Evolutionary conservation across 306 rosid genomes (phyloP), one percentile per base, ranked within the genome.

Genomic region (Dalbergia oliveri): DNA sequence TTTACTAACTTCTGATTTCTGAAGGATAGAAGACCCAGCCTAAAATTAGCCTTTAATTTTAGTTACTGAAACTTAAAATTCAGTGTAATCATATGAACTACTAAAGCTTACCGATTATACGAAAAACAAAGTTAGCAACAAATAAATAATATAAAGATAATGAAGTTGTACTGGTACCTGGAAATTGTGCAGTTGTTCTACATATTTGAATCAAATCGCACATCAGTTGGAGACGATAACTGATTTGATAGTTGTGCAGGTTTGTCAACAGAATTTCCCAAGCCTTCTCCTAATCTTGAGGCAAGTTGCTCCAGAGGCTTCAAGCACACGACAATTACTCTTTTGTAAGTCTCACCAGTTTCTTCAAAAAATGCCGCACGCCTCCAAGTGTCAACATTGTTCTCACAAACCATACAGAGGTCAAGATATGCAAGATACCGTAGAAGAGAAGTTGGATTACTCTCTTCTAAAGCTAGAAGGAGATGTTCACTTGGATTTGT

Each of bases 291-390:
- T 34, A 95, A 50, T 71, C 63, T 88, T 7, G 88, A 77, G 14
- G 97, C 89, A 84, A 95, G 93, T 73, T 89, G 87, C 85, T 91
- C 98, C 83, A 95, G 84, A 26, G 98, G 98, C 83, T 71, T 83
- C 89, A 95, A 86, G 88, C 94, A 92, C 65, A 95, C 94, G 73
- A 89, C 82, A 73, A 90, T 73, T 75, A 95, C 92, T 81, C 98
- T 86, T 87, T 89, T 93, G 86, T 93, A 95, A 49, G 97, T 93
- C 81, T 95, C 98, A 5, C 99, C 94, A 1, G 91, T 86, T 93
- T 95, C 98, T 87, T 95, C 99, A 11, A 89, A 95, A 89, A 95
- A 93, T 34, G 98, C 99, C 41, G 99, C 99, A 68, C 99, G 86
- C 26, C 99, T 81, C 99, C 99, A 93, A 11, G 87, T 77, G 76